These are phyloP conservation scores for Bondarzewia mesenterica DNA, from an alignment of 1,284 basidiomycete species.

Conservation along the genomic window DNA sequence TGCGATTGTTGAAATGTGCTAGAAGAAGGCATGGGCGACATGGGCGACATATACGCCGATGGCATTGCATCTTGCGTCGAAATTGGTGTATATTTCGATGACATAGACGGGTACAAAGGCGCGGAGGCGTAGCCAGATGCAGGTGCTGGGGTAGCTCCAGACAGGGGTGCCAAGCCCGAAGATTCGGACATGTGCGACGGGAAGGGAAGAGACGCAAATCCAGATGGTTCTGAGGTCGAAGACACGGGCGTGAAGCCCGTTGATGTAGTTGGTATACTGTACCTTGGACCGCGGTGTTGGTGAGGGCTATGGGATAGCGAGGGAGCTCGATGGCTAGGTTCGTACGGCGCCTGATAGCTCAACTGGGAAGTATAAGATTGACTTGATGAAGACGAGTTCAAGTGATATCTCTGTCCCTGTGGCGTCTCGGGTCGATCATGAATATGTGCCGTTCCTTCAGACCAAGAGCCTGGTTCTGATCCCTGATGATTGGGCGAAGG, in stretches of 20 bases:
- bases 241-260: conserved; percentile 53
- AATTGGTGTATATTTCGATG: background rate
- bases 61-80: conserved; percentile 11
- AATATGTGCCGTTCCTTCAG: conserved; percentile 11
- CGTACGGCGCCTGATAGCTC: conserved; percentile 48
- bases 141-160: conserved; percentile 11
- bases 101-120: conserved; percentile 19
- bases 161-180: conserved; percentile 29
- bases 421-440: conserved; percentile 27
- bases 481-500: conserved; percentile 8
- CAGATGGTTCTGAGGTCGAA: conserved; percentile 21
- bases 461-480: conserved; percentile 2
- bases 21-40: conserved; percentile 7
- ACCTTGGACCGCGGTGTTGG: conserved; percentile 42
- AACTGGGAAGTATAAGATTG: conserved; percentile 22
- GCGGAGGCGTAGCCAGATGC: conserved; percentile 23
- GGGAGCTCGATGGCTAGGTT: conserved; percentile 29
- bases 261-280: conserved; percentile 55
- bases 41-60: conserved; percentile 9
- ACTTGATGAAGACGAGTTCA: conserved; percentile 22
- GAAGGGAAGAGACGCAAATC: conserved; percentile 26
- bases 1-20: conserved; percentile 8
- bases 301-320: conserved; percentile 24
- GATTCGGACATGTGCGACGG: conserved; percentile 15
- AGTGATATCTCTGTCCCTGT: conserved; percentile 26